These are phyloP conservation scores for Rosa chinensis DNA, from an alignment of 306 rosid genomes.

Conservation along the genomic window DNA sequence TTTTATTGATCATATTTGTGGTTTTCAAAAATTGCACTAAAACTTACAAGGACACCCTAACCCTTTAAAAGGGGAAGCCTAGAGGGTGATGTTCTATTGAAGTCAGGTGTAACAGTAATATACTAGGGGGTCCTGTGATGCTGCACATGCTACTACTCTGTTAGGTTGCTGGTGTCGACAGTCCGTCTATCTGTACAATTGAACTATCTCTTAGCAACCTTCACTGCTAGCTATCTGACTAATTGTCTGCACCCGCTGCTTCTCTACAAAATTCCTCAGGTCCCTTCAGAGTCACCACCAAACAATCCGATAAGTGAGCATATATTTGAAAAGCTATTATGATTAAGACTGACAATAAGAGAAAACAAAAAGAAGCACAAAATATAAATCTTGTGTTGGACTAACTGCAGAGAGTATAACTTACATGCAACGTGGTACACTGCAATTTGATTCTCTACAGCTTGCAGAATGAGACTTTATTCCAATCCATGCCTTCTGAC, in stretches of 20 bases:
- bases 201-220: conserved; percentile 3
- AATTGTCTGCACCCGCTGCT: conserved; percentile 15
- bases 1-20: neutral
- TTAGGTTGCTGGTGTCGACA: conserved; percentile 16
- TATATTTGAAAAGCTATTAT: neutral
- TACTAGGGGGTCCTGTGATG: neutral
- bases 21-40: neutral
- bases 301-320: neutral
- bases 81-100: neutral
- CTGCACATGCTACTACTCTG: neutral
- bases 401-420: neutral
- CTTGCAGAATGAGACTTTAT: conserved; percentile 26
- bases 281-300: conserved; percentile 33
- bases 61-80: neutral
- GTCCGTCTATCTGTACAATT: conserved; percentile 20
- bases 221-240: neutral
- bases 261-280: conserved; percentile 32
- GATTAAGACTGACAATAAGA: neutral
- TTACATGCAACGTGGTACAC: conserved; percentile 38
- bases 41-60: neutral
- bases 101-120: neutral
- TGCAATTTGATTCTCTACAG: conserved; percentile 41
- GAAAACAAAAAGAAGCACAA: neutral
- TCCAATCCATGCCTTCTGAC: conserved; percentile 35
- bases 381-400: neutral